A percentile compares a stretch with the other conserved stretches of the same genome.
Conservation (phyloP, 345 rosid species). For the Aurinia saxatilis region DNA sequence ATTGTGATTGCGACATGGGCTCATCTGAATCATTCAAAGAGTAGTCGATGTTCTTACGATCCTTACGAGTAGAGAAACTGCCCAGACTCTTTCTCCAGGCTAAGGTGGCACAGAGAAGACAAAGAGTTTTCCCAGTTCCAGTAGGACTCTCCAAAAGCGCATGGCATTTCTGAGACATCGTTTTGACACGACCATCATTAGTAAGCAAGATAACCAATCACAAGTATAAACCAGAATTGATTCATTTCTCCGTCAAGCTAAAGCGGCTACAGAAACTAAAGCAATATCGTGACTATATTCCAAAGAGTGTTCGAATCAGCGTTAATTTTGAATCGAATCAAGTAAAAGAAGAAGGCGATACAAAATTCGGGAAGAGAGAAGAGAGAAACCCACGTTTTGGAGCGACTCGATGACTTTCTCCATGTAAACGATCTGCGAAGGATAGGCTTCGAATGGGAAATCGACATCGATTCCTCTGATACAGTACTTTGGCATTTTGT, state of each 20-base stretch:
- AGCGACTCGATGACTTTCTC: slow-evolving; percentile 84
- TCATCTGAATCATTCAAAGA: slow-evolving; percentile 15
- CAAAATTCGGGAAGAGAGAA: too few relatives aligned
- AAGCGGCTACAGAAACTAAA: background rate
- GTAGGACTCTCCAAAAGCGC: slow-evolving; percentile 98
- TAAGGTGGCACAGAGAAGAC: slow-evolving; percentile 94
- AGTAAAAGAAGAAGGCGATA: too few relatives aligned
- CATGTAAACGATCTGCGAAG: slow-evolving; percentile 89
- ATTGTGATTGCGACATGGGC: slow-evolving; percentile 22
- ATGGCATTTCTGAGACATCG: slow-evolving; percentile 56
- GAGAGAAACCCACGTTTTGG: slow-evolving; percentile 48
- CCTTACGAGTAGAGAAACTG: slow-evolving; percentile 51
- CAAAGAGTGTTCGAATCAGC: background rate
- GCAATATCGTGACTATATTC: background rate
- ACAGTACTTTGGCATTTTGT: slow-evolving; percentile 70
- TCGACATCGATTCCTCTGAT: slow-evolving; percentile 83
- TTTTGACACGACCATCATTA: background rate
- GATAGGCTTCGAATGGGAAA: slow-evolving; percentile 89
- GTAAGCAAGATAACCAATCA: background rate
- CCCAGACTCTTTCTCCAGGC: slow-evolving; percentile 98
- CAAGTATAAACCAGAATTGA: background rate
- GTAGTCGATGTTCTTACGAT: slow-evolving; percentile 15
- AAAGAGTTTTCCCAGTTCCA: slow-evolving; percentile 92
- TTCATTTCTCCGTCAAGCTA: background rate
- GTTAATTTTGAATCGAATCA: background rate